Conservation (phyloP, 768 basidiomycete species). For the Tricholoma matsutake region DNA sequence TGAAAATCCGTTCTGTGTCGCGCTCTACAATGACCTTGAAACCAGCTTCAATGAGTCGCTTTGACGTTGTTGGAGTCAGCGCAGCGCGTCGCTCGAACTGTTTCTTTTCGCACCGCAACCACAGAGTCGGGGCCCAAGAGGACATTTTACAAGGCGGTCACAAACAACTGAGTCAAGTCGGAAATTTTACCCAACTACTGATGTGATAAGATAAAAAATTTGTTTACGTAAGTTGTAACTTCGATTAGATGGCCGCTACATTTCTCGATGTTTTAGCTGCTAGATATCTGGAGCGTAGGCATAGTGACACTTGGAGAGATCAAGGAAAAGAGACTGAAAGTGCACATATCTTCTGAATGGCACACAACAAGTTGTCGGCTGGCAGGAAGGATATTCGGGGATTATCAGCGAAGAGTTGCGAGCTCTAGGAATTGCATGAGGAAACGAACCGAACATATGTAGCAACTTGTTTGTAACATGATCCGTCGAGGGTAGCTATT, state of each 20-base stretch:
- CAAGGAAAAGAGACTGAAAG: too few species aligned
- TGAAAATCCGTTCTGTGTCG: slow-evolving; percentile 92
- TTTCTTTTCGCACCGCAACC: slow-evolving; percentile 98
- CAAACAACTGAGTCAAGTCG: neutral
- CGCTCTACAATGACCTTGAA: slow-evolving; percentile 91
- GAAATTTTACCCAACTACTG: neutral
- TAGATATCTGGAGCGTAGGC: too few species aligned
- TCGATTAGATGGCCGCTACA: neutral
- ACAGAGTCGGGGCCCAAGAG: slow-evolving; percentile 45
- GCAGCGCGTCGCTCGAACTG: slow-evolving; percentile 91
- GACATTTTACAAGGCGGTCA: neutral
- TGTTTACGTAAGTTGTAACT: neutral
- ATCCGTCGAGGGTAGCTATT: too few species aligned
- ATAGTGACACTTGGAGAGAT: too few species aligned
- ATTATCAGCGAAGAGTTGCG: too few species aligned
- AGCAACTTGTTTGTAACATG: too few species aligned
- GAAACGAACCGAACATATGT: too few species aligned
- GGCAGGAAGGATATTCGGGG: too few species aligned
- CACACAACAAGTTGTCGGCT: too few species aligned
- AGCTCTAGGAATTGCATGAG: too few species aligned
- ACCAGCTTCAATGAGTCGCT: slow-evolving; percentile 82
- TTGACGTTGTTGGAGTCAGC: slow-evolving; percentile 88
- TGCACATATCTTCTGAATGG: too few species aligned
- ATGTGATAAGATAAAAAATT: neutral
- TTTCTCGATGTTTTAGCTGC: too few species aligned